These are phyloP conservation scores for Spirogloea muscicola DNA, from an alignment of 139 green algal species.

Conservation along the genomic window DNA sequence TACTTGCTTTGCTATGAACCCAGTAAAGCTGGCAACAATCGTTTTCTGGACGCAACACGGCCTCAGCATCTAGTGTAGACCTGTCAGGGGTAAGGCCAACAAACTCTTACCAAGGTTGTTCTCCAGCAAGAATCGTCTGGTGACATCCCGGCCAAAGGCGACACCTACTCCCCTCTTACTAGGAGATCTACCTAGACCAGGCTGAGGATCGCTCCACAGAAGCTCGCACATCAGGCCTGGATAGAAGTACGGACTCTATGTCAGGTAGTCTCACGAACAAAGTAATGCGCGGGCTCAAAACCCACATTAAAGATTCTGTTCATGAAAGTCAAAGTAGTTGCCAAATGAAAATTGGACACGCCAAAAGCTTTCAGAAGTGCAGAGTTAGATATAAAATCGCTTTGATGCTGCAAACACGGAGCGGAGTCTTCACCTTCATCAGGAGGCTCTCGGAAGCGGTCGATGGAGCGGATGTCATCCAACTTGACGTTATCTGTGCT, in stretches of 20 bases:
- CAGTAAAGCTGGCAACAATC: too few relatives aligned
- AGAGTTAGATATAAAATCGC: too few relatives aligned
- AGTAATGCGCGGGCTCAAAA: too few relatives aligned
- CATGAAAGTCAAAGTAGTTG: not conserved
- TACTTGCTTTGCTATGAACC: too few relatives aligned
- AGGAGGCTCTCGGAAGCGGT: conserved; percentile 84
- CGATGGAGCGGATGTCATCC: conserved; percentile 77
- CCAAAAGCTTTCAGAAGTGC: too few relatives aligned
- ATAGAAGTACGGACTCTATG: too few relatives aligned
- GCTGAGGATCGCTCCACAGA: conserved; percentile 89
- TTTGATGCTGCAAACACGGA: not conserved
- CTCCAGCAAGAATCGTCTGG: conserved; percentile 74
- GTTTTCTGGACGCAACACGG: too few relatives aligned
- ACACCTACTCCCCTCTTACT: conserved; percentile 91
- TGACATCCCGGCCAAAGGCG: conserved; percentile 71
- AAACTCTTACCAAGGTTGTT: conserved; percentile 73
- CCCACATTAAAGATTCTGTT: not conserved
- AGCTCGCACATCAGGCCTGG: conserved; percentile 89
- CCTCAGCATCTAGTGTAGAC: too few relatives aligned
- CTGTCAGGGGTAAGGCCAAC: too few relatives aligned
- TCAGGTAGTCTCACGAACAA: too few relatives aligned
- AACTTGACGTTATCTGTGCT: conserved; percentile 77
- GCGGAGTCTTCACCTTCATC: conserved; percentile 64
- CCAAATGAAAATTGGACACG: too few relatives aligned
- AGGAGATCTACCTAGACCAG: conserved; percentile 59